Evolutionary conservation across 192 early-diverging fungal species (phyloP).

Genomic region (Dispira parvispora): DNA sequence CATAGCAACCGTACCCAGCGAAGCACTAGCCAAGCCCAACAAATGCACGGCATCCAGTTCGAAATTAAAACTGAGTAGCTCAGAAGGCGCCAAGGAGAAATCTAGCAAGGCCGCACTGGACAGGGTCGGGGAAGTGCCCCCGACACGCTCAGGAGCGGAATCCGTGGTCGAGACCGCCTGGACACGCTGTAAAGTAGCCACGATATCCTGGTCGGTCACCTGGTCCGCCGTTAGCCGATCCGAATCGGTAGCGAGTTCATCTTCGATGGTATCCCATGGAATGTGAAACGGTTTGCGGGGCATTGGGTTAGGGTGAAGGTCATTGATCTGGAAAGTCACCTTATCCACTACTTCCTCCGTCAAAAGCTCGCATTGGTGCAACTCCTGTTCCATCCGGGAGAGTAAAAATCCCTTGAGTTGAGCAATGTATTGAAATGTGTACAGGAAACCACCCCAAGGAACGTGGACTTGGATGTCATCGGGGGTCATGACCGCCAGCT

Average conservation of each 20-base stretch:
- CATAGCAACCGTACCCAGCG: conserved; percentile 3
- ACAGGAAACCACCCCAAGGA: neutral
- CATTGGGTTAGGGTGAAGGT: neutral
- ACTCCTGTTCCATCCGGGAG: conserved; percentile 7
- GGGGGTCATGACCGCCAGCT: neutral
- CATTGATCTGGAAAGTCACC: conserved; percentile 4
- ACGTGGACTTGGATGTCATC: conserved; percentile 13
- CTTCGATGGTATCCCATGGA: conserved; percentile 9
- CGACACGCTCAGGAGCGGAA: neutral
- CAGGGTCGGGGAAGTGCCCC: neutral
- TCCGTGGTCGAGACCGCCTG: too few species aligned
- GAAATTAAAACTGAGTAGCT: neutral
- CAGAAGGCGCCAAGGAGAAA: neutral
- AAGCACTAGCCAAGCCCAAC: neutral
- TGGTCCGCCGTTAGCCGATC: neutral
- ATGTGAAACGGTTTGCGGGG: conserved; percentile 5
- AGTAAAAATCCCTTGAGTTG: neutral
- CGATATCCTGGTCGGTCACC: neutral
- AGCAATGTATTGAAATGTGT: conserved; percentile 7
- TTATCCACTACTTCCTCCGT: conserved; percentile 2
- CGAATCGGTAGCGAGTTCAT: neutral
- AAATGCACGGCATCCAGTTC: neutral
- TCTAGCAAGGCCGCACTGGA: neutral
- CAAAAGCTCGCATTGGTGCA: conserved; percentile 3
- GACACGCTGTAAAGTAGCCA: too few species aligned